A percentile compares a stretch with the other conserved stretches of the same genome.
Conservation (phyloP, 768 basidiomycete genomes). For the Lentinula sp. region DNA sequence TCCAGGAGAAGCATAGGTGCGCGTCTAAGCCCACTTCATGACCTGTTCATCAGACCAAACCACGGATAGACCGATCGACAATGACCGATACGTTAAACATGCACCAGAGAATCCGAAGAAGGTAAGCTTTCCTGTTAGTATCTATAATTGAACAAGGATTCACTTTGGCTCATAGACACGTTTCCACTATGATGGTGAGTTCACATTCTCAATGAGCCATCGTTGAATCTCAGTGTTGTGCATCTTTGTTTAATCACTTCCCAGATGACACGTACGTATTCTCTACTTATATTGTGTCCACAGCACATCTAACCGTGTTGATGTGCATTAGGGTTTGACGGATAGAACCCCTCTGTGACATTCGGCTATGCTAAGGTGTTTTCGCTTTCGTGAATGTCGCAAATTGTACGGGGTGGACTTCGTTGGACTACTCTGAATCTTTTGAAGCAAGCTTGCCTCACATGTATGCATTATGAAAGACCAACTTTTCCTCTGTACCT, state of each 20-base stretch:
- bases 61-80: constrained; percentile 64
- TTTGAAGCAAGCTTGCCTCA: too few species aligned
- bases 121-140: constrained; percentile 33
- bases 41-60: not conserved
- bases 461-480: too few species aligned
- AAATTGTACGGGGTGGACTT: too few species aligned
- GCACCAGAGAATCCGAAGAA: constrained; percentile 88
- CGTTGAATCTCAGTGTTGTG: not conserved
- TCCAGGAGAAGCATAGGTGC: constrained; percentile 59
- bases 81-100: constrained; percentile 72
- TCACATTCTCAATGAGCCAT: not conserved
- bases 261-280: constrained; percentile 57
- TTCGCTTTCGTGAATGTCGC: too few species aligned
- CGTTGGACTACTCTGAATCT: too few species aligned
- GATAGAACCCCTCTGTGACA: not conserved
- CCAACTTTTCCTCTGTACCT: not conserved
- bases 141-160: constrained; percentile 8
- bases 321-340: not conserved
- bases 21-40: constrained; percentile 10
- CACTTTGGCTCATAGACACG: constrained; percentile 43
- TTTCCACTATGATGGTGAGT: constrained; percentile 79
- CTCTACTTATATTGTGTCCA: not conserved
- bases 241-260: not conserved
- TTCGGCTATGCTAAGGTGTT: too few species aligned
- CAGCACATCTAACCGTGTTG: not conserved